Percentiles rank a stretch among this genome's conserved stretches.
These are phyloP conservation scores for Mycena vulgaris DNA, from an alignment of 768 basidiomycete genomes.

Conservation along the genomic window DNA sequence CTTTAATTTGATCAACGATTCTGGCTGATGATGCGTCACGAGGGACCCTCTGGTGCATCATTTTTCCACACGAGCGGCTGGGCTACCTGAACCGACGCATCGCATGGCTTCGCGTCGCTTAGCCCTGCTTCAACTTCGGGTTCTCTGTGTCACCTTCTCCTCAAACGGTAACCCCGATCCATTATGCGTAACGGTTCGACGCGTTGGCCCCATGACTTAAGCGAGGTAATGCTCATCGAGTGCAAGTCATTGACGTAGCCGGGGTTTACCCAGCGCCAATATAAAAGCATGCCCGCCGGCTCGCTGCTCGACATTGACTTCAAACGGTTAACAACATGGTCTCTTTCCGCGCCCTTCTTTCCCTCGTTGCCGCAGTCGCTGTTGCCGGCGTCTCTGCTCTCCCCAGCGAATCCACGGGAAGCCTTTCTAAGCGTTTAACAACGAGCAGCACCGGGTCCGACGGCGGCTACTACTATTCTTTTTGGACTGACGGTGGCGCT, in stretches of 20 bases:
- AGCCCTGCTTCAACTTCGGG: background rate
- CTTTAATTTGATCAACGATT: no score
- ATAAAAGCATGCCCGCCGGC: background rate
- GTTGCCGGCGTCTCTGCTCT: conserved; percentile 34
- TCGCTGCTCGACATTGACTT: background rate
- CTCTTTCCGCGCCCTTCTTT: conserved; percentile 30
- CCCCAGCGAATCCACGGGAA: conserved; percentile 29
- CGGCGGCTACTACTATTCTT: conserved; percentile 50
- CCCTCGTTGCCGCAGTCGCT: conserved; percentile 12
- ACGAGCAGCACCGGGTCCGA: conserved; percentile 45
- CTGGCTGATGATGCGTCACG: no score
- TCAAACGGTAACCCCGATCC: background rate
- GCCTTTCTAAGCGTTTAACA: conserved; percentile 7
- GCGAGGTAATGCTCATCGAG: background rate
- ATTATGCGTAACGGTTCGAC: background rate
- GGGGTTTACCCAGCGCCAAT: background rate
- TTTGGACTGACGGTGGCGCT: conserved; percentile 47
- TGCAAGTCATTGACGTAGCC: background rate
- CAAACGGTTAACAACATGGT: conserved; percentile 28
- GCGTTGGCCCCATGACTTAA: background rate
- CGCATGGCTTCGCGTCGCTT: background rate
- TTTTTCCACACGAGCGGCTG: no score
- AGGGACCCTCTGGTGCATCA: no score
- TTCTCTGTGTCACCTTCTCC: background rate
- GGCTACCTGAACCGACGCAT: background rate